Evolutionary conservation across 768 basidiomycete genomes (phyloP), one percentile per base, ranked within the genome.

Genomic region (Boletus vinaceobasis): DNA sequence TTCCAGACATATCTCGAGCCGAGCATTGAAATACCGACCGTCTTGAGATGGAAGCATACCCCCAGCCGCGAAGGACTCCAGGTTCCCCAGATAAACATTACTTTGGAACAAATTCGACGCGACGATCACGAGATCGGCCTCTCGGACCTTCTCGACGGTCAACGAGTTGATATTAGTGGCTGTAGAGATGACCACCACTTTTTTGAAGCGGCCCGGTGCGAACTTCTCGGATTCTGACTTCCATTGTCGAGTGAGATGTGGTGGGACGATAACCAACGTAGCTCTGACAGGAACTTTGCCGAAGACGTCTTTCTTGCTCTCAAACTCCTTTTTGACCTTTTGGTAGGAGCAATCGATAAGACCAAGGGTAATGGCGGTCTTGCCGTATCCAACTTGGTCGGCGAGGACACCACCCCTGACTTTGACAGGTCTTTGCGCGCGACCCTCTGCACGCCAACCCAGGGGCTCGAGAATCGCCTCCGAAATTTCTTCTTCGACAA

Each of bases 331-430:
- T 51, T 75, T 71, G 46, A 87, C 81, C 17, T 71, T 71, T 60
- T 82, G 78, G 19, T 75, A 72, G 21, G 85, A 77, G 64, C 86
- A 86, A 63, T 93, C 89, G 58, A 97, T 87, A 55, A 98, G 79
- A 19, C 88, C 94, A 29, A 98, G 79, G 3, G 92, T 93, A 60
- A 97, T 95, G 21, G 93, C 94, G 0, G 95, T 98, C 74, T 98
- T 98, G 17, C 95, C 95, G 65, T 98, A 98, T 48, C 95, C 95
- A 56, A 98, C 95, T 74, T 95, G 88, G 64, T 98, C 95, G 13
- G 94, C 94, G 43, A 97, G 82, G 45, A 97, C 94, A 11, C 95
- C 94, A 17, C 95, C 94, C 51, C 90, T 80, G 39, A 97, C 74
- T 55, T 73, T 79, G 48, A 91, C 79, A 1, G 87, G 82, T 33